Conservation (phyloP, 805 yeast species). For the Candida sithepensis region DNA sequence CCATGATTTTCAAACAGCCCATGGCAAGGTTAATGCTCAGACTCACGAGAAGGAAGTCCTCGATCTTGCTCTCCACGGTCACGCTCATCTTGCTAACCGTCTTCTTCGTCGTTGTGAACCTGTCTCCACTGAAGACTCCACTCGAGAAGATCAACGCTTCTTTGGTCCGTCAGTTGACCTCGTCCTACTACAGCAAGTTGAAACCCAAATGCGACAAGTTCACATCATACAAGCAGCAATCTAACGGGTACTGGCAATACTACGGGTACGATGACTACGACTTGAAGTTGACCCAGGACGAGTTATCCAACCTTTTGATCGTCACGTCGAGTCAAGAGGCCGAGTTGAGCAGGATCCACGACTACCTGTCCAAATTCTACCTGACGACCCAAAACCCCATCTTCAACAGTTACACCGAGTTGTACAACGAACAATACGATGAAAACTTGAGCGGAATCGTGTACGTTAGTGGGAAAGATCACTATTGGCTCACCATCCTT, state of each 20-base stretch:
- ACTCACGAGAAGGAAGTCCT: conserved; percentile 2
- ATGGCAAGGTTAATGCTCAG: conserved; percentile 2
- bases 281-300: conserved; percentile 16
- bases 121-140: conserved; percentile 10
- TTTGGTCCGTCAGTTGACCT: conserved; percentile 13
- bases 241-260: conserved; percentile 28
- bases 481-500: conserved; percentile 29
- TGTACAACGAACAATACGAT: conserved; percentile 8
- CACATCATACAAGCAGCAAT: conserved; percentile 19
- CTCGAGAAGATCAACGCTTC: conserved; percentile 14
- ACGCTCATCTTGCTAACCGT: conserved; percentile 1
- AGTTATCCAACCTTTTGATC: conserved; percentile 19
- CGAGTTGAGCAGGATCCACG: conserved; percentile 23
- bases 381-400: conserved; percentile 13
- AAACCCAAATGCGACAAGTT: conserved; percentile 25
- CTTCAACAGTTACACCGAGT: conserved; percentile 10
- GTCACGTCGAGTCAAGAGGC: conserved; percentile 21
- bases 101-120: conserved; percentile 4
- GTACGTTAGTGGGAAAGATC: conserved; percentile 28
- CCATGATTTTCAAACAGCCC: conserved; percentile 2
- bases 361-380: conserved; percentile 13
- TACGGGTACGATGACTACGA: conserved; percentile 29
- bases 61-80: not conserved
- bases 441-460: conserved; percentile 24
- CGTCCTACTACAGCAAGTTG: conserved; percentile 7